Conservation (phyloP, 495 filamentous ascomycete genomes). For the Penicillium atrosanguineum region DNA sequence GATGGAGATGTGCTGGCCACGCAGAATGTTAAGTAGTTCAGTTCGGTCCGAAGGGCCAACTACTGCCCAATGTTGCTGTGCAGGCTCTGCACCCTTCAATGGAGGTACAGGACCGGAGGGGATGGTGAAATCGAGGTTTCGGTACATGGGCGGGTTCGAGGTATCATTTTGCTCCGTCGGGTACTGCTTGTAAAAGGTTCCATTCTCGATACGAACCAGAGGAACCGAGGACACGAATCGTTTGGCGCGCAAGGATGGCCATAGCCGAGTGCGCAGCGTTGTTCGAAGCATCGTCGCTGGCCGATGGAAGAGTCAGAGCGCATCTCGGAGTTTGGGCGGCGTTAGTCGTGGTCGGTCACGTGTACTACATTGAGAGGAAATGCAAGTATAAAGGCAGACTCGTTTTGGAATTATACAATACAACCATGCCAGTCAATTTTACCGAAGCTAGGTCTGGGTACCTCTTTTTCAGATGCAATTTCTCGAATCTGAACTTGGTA, state of each 20-base stretch:
- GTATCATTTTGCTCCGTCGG: slow-evolving; percentile 50
- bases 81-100: neutral
- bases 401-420: neutral
- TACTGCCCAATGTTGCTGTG: slow-evolving; percentile 66
- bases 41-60: slow-evolving; percentile 72
- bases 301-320: neutral
- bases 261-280: slow-evolving; percentile 10
- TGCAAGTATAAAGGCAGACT: neutral
- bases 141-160: slow-evolving; percentile 61
- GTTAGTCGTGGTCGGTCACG: slow-evolving; percentile 2
- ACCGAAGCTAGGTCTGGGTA: too few relatives aligned
- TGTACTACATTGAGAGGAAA: neutral
- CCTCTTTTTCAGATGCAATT: neutral
- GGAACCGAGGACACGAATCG: slow-evolving; percentile 38
- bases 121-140: slow-evolving; percentile 62
- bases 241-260: slow-evolving; percentile 1
- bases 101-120: slow-evolving; percentile 42
- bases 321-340: slow-evolving; percentile 1
- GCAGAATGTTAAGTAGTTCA: slow-evolving; percentile 70
- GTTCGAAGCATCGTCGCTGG: slow-evolving; percentile 13
- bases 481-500: neutral
- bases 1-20: slow-evolving; percentile 67
- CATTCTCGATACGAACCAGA: slow-evolving; percentile 70
- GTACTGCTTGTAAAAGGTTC: slow-evolving; percentile 78
- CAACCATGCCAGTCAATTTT: too few relatives aligned